Evolutionary conservation across 2,329 filamentous ascomycete genomes (phyloP).

Genomic region (Cadophora luteo-olivacea): DNA sequence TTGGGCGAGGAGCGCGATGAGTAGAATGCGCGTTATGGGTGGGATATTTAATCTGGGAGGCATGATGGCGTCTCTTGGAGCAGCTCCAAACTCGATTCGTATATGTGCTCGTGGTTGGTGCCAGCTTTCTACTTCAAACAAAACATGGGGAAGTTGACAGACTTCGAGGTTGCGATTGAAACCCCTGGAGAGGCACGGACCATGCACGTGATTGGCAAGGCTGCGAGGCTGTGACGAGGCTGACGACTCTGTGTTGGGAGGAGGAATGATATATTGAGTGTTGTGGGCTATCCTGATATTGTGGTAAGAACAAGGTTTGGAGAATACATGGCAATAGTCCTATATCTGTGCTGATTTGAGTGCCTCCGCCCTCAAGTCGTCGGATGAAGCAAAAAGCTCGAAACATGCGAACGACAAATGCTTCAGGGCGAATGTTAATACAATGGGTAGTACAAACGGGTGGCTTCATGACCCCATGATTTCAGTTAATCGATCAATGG

Average conservation of each 20-base stretch:
- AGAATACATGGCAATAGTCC: neutral
- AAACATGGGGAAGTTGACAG: conserved; percentile 13
- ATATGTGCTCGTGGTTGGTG: neutral
- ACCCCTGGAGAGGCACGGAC: conserved; percentile 8
- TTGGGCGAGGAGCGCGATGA: conserved; percentile 76
- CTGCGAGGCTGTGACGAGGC: conserved; percentile 7
- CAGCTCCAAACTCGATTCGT: neutral
- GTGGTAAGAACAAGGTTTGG: neutral
- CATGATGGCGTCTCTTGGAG: conserved; percentile 57
- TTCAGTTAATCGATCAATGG: no score
- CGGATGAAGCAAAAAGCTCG: no score
- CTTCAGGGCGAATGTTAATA: no score
- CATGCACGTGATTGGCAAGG: neutral
- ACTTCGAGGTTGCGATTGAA: conserved; percentile 4
- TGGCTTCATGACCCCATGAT: no score
- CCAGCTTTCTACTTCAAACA: neutral
- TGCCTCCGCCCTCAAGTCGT: no score
- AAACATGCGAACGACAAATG: no score
- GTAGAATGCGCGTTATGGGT: conserved; percentile 83
- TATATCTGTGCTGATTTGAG: no score
- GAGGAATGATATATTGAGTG: neutral
- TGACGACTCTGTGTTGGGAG: neutral
- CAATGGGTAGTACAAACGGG: no score
- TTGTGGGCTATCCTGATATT: neutral
- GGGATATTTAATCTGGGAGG: conserved; percentile 88